A percentile compares a stretch with the other conserved stretches of the same genome.
phyloP scores from a whole-genome alignment of 2,329 filamentous ascomycete species.

The Pochonia chlamydosporia region DNA sequence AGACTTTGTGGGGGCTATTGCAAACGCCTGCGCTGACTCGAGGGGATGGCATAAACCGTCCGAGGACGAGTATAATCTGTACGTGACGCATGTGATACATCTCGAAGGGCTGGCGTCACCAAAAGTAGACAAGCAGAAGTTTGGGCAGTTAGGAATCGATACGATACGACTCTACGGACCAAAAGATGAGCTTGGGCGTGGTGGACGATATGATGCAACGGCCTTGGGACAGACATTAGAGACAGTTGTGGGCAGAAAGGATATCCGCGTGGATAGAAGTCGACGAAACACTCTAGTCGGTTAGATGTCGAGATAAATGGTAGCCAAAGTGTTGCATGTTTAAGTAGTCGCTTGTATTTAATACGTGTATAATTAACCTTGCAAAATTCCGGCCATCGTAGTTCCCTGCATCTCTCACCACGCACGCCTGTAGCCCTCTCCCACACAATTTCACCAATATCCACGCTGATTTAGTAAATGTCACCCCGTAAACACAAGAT shows the following conservation, averaged over 20 bases:
- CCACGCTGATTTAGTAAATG: no score
- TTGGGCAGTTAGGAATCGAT: conserved; percentile 67
- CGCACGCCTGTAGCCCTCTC: no score
- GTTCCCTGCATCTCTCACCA: not conserved
- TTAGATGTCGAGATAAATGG: conserved; percentile 19
- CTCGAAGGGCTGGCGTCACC: conserved; percentile 68
- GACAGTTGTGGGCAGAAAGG: conserved; percentile 61
- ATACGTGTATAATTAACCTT: no score
- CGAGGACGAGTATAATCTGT: conserved; percentile 51
- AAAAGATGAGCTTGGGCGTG: conserved; percentile 34
- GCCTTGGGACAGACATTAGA: conserved; percentile 71
- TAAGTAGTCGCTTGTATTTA: no score
- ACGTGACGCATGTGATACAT: conserved; percentile 81
- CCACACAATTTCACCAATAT: no score
- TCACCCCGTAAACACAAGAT: conserved; percentile 20
- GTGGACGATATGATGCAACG: conserved; percentile 66
- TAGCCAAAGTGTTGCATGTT: not conserved
- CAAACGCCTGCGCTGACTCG: conserved; percentile 66
- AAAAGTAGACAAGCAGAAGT: conserved; percentile 57
- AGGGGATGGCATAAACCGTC: conserved; percentile 37
- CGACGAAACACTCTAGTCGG: conserved; percentile 39
- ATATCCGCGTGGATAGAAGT: conserved; percentile 29
- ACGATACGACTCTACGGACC: conserved; percentile 72
- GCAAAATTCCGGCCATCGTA: no score
- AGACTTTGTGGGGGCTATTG: conserved; percentile 79